Conservation (phyloP, 2,329 filamentous ascomycete genomes). For the Fusarium pseudograminearum region DNA sequence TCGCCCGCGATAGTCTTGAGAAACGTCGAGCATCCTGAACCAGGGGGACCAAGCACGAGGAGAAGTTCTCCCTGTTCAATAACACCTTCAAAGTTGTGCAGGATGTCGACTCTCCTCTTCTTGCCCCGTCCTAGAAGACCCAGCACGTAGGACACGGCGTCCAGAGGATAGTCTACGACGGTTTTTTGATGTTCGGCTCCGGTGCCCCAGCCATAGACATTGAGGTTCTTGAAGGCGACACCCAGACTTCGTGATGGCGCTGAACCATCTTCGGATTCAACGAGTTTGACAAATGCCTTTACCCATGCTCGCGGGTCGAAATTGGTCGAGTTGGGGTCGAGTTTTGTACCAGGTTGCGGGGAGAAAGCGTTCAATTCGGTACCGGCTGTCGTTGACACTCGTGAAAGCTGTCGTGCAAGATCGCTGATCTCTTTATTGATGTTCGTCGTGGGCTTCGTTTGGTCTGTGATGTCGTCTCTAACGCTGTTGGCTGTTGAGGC, state of each 20-base stretch:
- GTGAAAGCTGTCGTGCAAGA: conserved; percentile 31
- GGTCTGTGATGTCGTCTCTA: background rate
- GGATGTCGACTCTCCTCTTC: conserved; percentile 43
- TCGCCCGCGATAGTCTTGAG: conserved; percentile 68
- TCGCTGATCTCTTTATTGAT: conserved; percentile 19
- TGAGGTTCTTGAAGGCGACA: conserved; percentile 46
- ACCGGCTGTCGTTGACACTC: conserved; percentile 27
- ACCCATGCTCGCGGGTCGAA: conserved; percentile 48
- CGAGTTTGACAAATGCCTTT: conserved; percentile 44
- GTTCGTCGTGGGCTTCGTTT: background rate
- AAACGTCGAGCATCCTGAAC: conserved; percentile 67
- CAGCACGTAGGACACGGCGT: conserved; percentile 12
- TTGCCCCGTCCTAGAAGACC: conserved; percentile 8
- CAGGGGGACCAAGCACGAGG: conserved; percentile 64
- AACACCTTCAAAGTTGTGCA: conserved; percentile 48
- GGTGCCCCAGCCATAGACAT: conserved; percentile 46
- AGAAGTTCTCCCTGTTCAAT: conserved; percentile 49
- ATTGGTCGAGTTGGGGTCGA: conserved; percentile 45
- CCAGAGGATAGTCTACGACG: conserved; percentile 41
- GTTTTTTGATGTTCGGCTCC: conserved; percentile 46
- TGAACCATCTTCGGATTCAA: conserved; percentile 44
- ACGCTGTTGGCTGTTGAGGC: conserved; percentile 19
- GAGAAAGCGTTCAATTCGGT: conserved; percentile 36
- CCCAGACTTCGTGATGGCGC: conserved; percentile 44
- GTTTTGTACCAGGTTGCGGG: conserved; percentile 33